phyloP scores from a whole-genome alignment of 164 flowering plant species.

The Akebia trifoliata region DNA sequence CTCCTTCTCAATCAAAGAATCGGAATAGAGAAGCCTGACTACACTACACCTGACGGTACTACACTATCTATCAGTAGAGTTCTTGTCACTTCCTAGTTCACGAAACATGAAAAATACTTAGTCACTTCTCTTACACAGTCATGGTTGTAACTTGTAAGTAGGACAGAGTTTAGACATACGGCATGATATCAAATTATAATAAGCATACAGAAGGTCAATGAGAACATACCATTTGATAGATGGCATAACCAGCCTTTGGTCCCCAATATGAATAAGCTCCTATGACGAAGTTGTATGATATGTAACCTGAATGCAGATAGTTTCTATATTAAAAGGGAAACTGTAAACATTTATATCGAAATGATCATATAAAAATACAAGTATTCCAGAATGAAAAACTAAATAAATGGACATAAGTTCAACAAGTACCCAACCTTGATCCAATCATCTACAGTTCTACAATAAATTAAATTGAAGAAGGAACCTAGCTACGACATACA shows the following conservation, averaged over 20 bases:
- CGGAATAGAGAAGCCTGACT: too few relatives aligned
- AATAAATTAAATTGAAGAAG: not conserved
- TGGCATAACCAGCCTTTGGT: slow-evolving; percentile 94
- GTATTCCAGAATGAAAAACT: not conserved
- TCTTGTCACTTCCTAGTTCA: not conserved
- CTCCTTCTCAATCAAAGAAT: too few relatives aligned
- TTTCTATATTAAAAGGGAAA: too few relatives aligned
- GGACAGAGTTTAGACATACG: too few relatives aligned
- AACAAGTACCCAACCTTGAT: not conserved
- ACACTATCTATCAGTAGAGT: too few relatives aligned
- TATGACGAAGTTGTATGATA: slow-evolving; percentile 89
- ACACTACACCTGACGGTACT: too few relatives aligned
- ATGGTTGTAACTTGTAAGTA: too few relatives aligned
- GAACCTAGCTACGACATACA: too few relatives aligned
- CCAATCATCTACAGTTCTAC: too few relatives aligned
- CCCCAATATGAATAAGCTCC: slow-evolving; percentile 99
- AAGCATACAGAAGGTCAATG: not conserved
- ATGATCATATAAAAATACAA: too few relatives aligned
- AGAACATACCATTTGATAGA: slow-evolving; percentile 76
- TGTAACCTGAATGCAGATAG: slow-evolving; percentile 58
- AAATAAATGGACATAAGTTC: not conserved
- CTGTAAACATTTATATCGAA: too few relatives aligned
- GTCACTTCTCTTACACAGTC: not conserved
- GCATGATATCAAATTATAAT: not conserved
- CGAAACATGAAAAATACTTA: not conserved